Evolutionary conservation across 768 basidiomycete species (phyloP).

Genomic region (Rhizopogon vulgaris): DNA sequence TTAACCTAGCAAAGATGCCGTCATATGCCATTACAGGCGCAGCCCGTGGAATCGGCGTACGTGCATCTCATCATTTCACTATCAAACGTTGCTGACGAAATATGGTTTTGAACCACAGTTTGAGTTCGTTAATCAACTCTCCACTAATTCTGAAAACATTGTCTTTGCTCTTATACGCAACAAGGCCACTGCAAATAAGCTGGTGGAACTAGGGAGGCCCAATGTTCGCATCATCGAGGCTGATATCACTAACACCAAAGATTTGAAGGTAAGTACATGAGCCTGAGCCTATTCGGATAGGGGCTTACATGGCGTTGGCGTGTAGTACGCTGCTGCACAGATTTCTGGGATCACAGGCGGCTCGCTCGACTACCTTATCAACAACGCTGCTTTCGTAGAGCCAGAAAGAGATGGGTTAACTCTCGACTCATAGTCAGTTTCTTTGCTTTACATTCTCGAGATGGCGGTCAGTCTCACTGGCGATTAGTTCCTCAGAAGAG

Average conservation of each 20-base stretch:
- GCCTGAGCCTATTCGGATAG: not conserved
- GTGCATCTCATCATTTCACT: not conserved
- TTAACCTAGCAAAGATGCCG: slow-evolving; percentile 6
- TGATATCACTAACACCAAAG: slow-evolving; percentile 27
- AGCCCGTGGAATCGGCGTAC: slow-evolving; percentile 21
- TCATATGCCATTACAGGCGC: slow-evolving; percentile 21
- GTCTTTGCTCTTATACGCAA: slow-evolving; percentile 26
- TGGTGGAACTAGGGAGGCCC: slow-evolving; percentile 5
- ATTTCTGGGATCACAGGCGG: slow-evolving; percentile 25
- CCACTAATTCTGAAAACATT: slow-evolving; percentile 6
- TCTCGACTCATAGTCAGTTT: slow-evolving; percentile 15
- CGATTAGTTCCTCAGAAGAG: slow-evolving; percentile 11
- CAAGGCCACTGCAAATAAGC: slow-evolving; percentile 9
- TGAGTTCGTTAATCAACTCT: slow-evolving; percentile 21
- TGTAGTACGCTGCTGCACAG: slow-evolving; percentile 22
- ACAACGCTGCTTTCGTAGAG: slow-evolving; percentile 27
- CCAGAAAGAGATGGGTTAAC: not conserved
- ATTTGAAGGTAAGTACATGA: slow-evolving; percentile 22
- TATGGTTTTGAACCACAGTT: slow-evolving; percentile 6
- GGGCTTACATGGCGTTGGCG: not conserved
- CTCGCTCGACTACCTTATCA: slow-evolving; percentile 31
- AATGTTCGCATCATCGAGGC: slow-evolving; percentile 31
- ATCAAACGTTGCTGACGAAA: not conserved
- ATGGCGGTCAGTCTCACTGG: not conserved
- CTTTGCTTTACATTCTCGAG: not conserved